Evolutionary conservation across 805 yeast genomes (phyloP).

Genomic region (Ogataea chonburiensis): DNA sequence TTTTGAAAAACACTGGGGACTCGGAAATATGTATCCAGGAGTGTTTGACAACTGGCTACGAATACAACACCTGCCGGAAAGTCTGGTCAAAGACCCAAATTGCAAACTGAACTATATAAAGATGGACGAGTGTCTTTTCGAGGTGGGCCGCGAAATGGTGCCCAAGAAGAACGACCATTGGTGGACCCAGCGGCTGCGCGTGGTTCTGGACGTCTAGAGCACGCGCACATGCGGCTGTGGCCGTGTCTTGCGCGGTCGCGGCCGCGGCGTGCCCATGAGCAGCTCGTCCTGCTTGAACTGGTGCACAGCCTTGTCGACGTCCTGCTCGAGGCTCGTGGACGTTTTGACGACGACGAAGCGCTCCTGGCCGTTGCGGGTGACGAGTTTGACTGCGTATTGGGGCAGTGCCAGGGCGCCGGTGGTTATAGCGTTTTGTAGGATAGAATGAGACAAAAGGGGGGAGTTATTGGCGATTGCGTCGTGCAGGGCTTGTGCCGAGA

Average conservation of each 20-base stretch:
- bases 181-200: constrained; percentile 38
- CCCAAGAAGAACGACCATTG: constrained; percentile 41
- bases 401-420: constrained; percentile 24
- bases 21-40: constrained; percentile 52
- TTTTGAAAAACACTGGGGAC: constrained; percentile 55
- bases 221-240: not conserved
- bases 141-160: constrained; percentile 30
- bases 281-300: constrained; percentile 11
- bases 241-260: constrained; percentile 1
- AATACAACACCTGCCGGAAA: constrained; percentile 51
- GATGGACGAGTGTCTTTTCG: constrained; percentile 51
- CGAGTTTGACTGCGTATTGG: constrained; percentile 23
- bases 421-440: constrained; percentile 17
- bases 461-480: not conserved
- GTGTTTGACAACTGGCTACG: constrained; percentile 57
- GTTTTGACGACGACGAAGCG: constrained; percentile 26
- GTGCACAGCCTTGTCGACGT: constrained; percentile 5
- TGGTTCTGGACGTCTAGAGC: no score
- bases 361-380: constrained; percentile 12
- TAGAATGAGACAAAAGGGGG: not conserved
- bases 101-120: constrained; percentile 37
- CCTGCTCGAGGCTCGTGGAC: constrained; percentile 19
- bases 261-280: constrained; percentile 13
- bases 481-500: not conserved
- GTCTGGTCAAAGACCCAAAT: constrained; percentile 30